A percentile compares a stretch with the other conserved stretches of the same genome.
phyloP scores from a whole-genome alignment of 2,329 filamentous ascomycete genomes.

The Fonsecaea pedrosoi region DNA sequence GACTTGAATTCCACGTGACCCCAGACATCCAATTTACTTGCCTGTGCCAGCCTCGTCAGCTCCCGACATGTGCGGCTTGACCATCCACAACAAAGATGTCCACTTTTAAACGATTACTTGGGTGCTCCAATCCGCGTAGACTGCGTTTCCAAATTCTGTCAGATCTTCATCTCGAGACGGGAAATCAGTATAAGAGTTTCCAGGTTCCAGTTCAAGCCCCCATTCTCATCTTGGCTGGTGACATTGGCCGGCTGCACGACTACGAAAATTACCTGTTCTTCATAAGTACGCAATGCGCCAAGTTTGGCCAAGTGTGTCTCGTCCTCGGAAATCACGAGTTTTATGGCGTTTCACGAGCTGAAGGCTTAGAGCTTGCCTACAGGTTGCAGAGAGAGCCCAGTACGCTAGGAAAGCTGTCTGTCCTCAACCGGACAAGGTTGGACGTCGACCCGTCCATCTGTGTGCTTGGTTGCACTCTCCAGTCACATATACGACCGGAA shows the following conservation, averaged over 20 bases:
- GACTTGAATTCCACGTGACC: too few relatives aligned
- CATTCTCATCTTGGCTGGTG: constrained; percentile 43
- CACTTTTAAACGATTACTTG: background rate
- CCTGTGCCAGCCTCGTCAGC: too few relatives aligned
- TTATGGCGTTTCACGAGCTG: constrained; percentile 41
- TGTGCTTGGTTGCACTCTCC: constrained; percentile 65
- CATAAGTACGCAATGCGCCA: constrained; percentile 38
- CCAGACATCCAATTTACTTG: too few relatives aligned
- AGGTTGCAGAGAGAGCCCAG: constrained; percentile 43
- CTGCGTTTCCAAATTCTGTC: constrained; percentile 39
- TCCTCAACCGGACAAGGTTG: constrained; percentile 42
- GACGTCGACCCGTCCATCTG: constrained; percentile 50
- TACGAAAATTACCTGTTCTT: constrained; percentile 41
- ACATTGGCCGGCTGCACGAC: constrained; percentile 45
- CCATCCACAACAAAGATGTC: too few relatives aligned
- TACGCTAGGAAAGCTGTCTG: constrained; percentile 41
- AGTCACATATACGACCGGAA: constrained; percentile 58
- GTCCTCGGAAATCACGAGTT: constrained; percentile 50
- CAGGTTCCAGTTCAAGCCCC: constrained; percentile 35
- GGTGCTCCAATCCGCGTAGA: background rate
- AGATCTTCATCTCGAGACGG: constrained; percentile 43
- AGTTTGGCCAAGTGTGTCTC: constrained; percentile 43
- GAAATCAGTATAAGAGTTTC: constrained; percentile 39
- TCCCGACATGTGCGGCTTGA: too few relatives aligned
- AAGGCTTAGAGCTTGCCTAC: constrained; percentile 39